These are phyloP conservation scores for Isoetes engelmannii DNA, from an alignment of 83 land plant genomes.

Conservation along the genomic window DNA sequence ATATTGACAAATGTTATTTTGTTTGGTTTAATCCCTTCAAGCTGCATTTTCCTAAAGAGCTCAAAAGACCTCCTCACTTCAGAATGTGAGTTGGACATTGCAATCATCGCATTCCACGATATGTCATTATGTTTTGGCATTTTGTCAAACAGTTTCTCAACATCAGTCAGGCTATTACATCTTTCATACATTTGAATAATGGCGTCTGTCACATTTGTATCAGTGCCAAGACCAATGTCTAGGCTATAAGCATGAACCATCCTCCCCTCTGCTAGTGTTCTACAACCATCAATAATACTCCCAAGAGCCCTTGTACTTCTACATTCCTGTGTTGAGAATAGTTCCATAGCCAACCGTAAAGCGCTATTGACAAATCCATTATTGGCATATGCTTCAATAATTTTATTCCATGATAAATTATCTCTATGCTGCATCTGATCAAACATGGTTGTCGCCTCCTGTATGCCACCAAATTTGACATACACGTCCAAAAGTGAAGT, in stretches of 20 bases:
- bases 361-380: too few species aligned
- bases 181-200: constrained; percentile 28
- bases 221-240: constrained; percentile 20
- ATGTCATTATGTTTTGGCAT: constrained; percentile 11
- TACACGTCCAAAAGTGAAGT: not conserved
- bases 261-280: constrained; percentile 24
- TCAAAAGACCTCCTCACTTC: constrained; percentile 5
- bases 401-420: not conserved
- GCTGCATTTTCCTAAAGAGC: constrained; percentile 9
- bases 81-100: constrained; percentile 14
- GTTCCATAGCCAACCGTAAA: too few species aligned
- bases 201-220: constrained; percentile 24
- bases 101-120: constrained; percentile 38
- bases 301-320: too few species aligned
- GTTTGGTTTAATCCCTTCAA: constrained; percentile 10
- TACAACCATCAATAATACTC: not conserved
- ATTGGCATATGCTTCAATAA: too few species aligned
- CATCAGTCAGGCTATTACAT: constrained; percentile 19
- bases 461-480: not conserved
- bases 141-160: constrained; percentile 29
- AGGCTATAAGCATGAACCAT: constrained; percentile 24
- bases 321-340: too few species aligned
- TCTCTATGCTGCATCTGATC: not conserved
- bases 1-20: constrained; percentile 8
- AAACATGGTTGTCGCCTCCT: not conserved